Evolutionary conservation across 495 filamentous ascomycete genomes (phyloP).

Genomic region (Evernia prunastri): DNA sequence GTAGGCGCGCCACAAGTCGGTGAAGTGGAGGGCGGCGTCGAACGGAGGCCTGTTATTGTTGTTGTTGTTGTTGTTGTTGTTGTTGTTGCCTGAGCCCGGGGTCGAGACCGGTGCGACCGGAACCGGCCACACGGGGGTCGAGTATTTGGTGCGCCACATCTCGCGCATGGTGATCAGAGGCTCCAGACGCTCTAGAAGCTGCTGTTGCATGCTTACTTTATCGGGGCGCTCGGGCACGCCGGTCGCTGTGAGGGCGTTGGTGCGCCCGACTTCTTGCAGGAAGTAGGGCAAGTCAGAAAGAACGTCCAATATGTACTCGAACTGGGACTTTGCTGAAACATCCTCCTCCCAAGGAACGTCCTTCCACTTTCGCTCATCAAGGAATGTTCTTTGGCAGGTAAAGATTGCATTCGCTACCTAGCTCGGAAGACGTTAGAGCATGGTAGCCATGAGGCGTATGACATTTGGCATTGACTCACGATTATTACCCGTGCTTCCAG

Average conservation of each 20-base stretch:
- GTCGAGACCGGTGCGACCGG: neutral
- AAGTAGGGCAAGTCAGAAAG: slow-evolving; percentile 11
- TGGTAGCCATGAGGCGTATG: neutral
- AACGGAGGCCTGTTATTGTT: slow-evolving; percentile 2
- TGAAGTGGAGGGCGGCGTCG: slow-evolving; percentile 3
- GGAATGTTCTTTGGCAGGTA: slow-evolving; percentile 15
- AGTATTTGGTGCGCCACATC: neutral
- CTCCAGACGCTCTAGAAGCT: slow-evolving; percentile 5
- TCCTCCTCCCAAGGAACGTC: slow-evolving; percentile 14
- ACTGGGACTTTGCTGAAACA: neutral
- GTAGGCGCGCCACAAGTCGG: slow-evolving; percentile 1
- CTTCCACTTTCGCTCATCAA: slow-evolving; percentile 14
- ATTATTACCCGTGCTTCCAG: slow-evolving; percentile 9
- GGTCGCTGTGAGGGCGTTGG: neutral
- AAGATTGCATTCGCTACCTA: slow-evolving; percentile 4
- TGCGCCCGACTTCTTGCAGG: neutral
- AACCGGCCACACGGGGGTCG: neutral
- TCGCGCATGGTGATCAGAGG: neutral
- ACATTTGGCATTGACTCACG: neutral
- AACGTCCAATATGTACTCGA: slow-evolving; percentile 10
- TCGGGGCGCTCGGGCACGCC: neutral
- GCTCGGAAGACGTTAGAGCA: neutral
- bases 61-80: too few relatives aligned
- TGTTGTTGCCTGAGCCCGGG: neutral
- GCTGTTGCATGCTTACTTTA: neutral